Conservation (phyloP, 1,139 yeast genomes). For the Zygosaccharomyces pseudobailii region DNA sequence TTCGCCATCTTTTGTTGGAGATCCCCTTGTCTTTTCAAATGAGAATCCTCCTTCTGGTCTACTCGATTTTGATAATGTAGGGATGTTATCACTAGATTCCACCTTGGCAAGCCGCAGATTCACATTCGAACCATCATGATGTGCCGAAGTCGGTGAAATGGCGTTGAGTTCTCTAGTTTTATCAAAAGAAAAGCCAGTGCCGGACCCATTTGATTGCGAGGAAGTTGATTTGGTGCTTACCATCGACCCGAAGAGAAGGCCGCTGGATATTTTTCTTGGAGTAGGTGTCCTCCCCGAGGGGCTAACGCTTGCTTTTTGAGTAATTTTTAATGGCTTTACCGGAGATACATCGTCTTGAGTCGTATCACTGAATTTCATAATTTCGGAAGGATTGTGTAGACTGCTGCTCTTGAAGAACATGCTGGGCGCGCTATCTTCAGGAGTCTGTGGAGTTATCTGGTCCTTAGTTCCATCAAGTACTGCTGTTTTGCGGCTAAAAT, state of each 20-base stretch:
- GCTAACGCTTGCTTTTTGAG: constrained; percentile 28
- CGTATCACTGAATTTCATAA: constrained; percentile 2
- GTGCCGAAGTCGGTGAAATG: background rate
- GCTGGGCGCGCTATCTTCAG: constrained; percentile 10
- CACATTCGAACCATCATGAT: background rate
- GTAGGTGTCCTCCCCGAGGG: constrained; percentile 16
- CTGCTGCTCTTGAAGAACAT: background rate
- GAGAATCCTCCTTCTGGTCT: background rate
- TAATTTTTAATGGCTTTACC: constrained; percentile 35
- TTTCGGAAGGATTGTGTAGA: constrained; percentile 6
- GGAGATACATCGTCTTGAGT: constrained; percentile 28
- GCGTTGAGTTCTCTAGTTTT: background rate
- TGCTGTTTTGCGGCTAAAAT: background rate
- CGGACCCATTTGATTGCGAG: background rate
- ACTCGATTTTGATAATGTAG: background rate
- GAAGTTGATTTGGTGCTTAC: constrained; percentile 17
- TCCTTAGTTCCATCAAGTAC: background rate
- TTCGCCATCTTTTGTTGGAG: background rate
- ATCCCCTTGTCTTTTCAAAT: background rate
- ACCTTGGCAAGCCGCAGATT: background rate
- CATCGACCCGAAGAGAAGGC: constrained; percentile 28
- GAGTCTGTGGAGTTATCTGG: constrained; percentile 7
- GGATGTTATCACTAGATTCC: background rate
- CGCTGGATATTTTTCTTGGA: constrained; percentile 30
- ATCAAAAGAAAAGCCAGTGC: background rate